phyloP scores from a whole-genome alignment of 495 filamentous ascomycete genomes.

The Trichoderma orchidacearum region DNA sequence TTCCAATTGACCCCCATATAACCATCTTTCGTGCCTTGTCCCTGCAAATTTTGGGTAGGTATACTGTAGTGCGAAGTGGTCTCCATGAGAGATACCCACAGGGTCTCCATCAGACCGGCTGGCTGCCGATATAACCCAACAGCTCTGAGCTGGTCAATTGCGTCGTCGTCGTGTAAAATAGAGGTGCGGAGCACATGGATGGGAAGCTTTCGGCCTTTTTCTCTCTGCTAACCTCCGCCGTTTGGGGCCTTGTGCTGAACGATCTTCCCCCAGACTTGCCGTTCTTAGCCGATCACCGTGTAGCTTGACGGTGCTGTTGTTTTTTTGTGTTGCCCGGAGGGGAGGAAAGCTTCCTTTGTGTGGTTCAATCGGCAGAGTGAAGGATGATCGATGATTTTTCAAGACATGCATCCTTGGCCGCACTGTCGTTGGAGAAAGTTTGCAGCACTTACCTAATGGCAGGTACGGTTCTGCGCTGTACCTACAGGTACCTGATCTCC shows the following conservation, averaged over 20 bases:
- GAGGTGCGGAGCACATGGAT: no score
- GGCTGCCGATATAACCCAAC: not conserved
- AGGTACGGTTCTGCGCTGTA: no score
- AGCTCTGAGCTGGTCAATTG: no score
- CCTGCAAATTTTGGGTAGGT: no score
- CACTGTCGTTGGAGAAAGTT: no score
- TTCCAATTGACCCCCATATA: conserved; percentile 2
- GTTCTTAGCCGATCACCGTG: not conserved
- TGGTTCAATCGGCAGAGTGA: not conserved
- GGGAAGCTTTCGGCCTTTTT: no score
- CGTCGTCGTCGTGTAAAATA: no score
- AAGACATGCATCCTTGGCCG: not conserved
- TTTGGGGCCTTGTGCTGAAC: not conserved
- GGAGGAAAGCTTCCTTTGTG: not conserved
- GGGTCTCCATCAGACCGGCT: not conserved
- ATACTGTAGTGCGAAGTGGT: no score
- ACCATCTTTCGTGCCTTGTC: no score
- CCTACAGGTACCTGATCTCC: no score
- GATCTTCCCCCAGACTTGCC: conserved; percentile 1
- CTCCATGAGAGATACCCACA: conserved; percentile 1
- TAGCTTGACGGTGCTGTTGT: not conserved
- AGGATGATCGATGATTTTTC: not conserved
- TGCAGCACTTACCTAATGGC: no score
- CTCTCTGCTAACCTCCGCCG: not conserved
- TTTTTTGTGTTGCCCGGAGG: not conserved